Conservation (phyloP, 495 filamentous ascomycete species). For the Aspergillus nanangensis region DNA sequence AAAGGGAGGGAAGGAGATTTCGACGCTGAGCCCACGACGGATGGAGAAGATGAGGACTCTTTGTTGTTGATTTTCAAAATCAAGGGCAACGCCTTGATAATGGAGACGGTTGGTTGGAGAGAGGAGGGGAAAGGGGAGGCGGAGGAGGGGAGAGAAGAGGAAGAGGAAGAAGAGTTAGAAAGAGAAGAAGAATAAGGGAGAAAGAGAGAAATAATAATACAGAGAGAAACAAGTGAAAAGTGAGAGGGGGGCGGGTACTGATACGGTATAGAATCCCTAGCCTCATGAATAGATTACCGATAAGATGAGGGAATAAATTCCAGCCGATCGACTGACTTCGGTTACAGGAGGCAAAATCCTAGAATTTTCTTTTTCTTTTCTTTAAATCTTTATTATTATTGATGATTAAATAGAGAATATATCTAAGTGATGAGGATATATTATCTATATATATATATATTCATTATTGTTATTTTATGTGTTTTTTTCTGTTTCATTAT, state of each 20-base stretch:
- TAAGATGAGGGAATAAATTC: too few relatives aligned
- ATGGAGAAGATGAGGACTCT: constrained; percentile 4
- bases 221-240: constrained; percentile 10
- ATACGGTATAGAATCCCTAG: constrained; percentile 1
- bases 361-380: too few relatives aligned
- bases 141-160: constrained; percentile 19
- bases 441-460: too few relatives aligned
- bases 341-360: too few relatives aligned
- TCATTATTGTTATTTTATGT: not conserved
- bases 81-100: constrained; percentile 41
- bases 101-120: constrained; percentile 16
- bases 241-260: constrained; percentile 14
- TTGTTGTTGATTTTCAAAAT: too few relatives aligned
- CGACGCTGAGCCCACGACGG: too few relatives aligned
- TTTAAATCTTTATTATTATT: too few relatives aligned
- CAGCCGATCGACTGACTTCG: too few relatives aligned
- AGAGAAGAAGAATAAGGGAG: constrained; percentile 25
- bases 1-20: constrained; percentile 12
- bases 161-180: constrained; percentile 14
- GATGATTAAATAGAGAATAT: too few relatives aligned
- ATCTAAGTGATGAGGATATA: too few relatives aligned
- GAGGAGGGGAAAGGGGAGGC: constrained; percentile 14
- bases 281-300: too few relatives aligned
- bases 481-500: too few relatives aligned
- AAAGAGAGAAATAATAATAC: constrained; percentile 16